phyloP scores from a whole-genome alignment of 257 asterid genomes.

The Eustoma russellianum region DNA sequence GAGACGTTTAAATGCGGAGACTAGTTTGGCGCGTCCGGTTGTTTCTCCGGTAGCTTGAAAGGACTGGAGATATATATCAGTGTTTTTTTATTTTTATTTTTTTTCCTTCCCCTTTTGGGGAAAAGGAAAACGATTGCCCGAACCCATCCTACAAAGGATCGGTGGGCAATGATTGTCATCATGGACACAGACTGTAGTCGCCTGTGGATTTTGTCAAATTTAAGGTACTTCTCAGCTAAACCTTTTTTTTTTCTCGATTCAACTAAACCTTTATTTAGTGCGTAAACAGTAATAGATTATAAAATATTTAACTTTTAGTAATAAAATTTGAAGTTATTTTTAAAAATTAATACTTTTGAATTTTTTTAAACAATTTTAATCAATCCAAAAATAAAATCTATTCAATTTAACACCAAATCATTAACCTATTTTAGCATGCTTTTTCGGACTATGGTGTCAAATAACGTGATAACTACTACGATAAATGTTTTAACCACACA shows the following conservation, averaged over 20 bases:
- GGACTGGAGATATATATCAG: not conserved
- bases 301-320: too few relatives aligned
- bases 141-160: not conserved
- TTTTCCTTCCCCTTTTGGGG: not conserved
- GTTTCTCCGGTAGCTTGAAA: not conserved
- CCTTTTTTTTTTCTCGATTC: too few relatives aligned
- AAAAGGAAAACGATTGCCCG: not conserved
- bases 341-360: too few relatives aligned
- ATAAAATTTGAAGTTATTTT: too few relatives aligned
- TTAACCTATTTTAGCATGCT: too few relatives aligned
- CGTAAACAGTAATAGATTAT: too few relatives aligned
- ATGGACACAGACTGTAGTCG: not conserved
- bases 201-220: not conserved
- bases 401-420: too few relatives aligned
- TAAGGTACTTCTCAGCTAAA: not conserved
- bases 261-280: not conserved
- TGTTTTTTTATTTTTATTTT: not conserved
- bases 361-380: too few relatives aligned
- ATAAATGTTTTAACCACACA: too few relatives aligned
- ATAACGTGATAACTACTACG: too few relatives aligned
- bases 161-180: slow-evolving; percentile 5
- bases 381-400: too few relatives aligned
- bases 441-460: too few relatives aligned
- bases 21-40: not conserved
- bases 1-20: not conserved